Evolutionary conservation across 2,329 filamentous ascomycete genomes (phyloP).

Genomic region (Westerdykella sp.): DNA sequence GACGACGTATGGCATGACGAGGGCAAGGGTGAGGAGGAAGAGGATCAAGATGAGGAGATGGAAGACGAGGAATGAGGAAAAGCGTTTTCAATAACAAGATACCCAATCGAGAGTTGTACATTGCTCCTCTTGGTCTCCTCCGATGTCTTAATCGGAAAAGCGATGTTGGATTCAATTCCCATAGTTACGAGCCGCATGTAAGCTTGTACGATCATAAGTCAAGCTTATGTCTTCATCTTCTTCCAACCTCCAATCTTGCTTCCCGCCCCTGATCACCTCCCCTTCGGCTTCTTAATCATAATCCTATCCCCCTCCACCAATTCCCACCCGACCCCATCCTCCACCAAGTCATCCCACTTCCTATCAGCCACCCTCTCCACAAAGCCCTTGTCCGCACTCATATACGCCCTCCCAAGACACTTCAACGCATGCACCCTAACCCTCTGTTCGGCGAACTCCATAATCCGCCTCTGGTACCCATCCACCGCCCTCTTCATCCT

Average conservation of each 20-base stretch:
- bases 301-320: conserved; percentile 62
- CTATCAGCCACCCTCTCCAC: conserved; percentile 63
- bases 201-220: no score
- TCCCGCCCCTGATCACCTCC: conserved; percentile 22
- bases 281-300: conserved; percentile 62
- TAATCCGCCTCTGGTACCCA: conserved; percentile 69
- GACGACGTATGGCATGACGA: conserved; percentile 50
- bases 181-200: no score
- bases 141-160: no score
- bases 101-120: conserved; percentile 18
- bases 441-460: conserved; percentile 74
- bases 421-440: conserved; percentile 74
- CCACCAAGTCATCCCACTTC: conserved; percentile 65
- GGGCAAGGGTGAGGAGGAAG: conserved; percentile 45
- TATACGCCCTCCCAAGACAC: conserved; percentile 76
- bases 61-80: conserved; percentile 39
- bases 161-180: no score
- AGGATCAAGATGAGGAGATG: conserved; percentile 44
- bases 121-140: no score
- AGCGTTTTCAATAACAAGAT: conserved; percentile 17
- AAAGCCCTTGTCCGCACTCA: conserved; percentile 62
- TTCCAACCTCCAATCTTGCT: no score
- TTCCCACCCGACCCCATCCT: conserved; percentile 79
- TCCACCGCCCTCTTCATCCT: conserved; percentile 65
- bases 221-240: no score